Conservation (phyloP, 2,329 filamentous ascomycete species). For the Ascochyta koolunga region DNA sequence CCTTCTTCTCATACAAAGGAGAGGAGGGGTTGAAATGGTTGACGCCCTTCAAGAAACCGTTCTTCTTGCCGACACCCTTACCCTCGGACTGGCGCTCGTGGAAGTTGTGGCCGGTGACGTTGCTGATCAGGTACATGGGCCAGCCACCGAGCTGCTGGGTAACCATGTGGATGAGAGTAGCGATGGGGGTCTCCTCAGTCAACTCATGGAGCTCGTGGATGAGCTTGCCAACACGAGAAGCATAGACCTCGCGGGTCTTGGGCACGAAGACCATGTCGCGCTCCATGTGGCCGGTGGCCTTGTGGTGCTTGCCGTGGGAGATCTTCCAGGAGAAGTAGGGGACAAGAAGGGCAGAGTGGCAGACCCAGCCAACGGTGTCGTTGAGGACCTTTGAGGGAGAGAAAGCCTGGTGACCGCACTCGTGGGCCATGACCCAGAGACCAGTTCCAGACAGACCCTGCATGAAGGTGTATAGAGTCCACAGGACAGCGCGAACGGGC, state of each 20-base stretch:
- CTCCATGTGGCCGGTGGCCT: conserved; percentile 95
- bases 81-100: conserved; percentile 91
- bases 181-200: conserved; percentile 91
- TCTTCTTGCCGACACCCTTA: conserved; percentile 89
- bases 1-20: conserved; percentile 89
- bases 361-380: conserved; percentile 89
- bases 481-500: conserved; percentile 68
- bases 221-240: conserved; percentile 73
- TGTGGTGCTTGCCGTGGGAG: conserved; percentile 99
- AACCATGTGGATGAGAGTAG: conserved; percentile 75
- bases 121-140: conserved; percentile 88
- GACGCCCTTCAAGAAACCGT: conserved; percentile 79
- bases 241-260: conserved; percentile 82
- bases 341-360: conserved; percentile 86
- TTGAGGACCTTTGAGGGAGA: conserved; percentile 90
- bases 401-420: conserved; percentile 97
- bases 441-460: conserved; percentile 95
- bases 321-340: conserved; percentile 99
- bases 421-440: conserved; percentile 94
- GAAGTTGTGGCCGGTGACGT: conserved; percentile 95
- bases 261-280: conserved; percentile 99
- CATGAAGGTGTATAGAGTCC: conserved; percentile 74
- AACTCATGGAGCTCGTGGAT: conserved; percentile 86
- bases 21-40: conserved; percentile 93
- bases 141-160: conserved; percentile 90